A percentile compares a stretch with the other conserved stretches of the same genome.
Evolutionary conservation across 2,329 filamentous ascomycete species (phyloP).

Genomic region (Tricladium varicosporioides): DNA sequence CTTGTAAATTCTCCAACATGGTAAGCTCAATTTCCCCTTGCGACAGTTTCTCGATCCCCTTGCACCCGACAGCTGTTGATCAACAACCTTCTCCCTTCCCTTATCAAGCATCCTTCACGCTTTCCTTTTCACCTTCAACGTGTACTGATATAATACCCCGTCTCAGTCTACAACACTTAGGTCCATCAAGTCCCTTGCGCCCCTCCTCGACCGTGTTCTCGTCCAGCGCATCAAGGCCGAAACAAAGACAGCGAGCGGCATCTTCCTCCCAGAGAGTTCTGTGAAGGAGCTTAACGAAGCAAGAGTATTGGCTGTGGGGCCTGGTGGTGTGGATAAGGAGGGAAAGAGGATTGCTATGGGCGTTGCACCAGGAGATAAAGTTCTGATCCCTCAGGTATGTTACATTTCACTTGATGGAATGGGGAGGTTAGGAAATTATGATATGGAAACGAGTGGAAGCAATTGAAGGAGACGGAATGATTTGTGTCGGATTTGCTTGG

Average conservation of each 20-base stretch:
- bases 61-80: not conserved
- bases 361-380: slow-evolving; percentile 81
- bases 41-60: not conserved
- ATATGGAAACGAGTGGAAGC: not conserved
- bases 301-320: slow-evolving; percentile 92
- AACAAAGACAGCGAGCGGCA: slow-evolving; percentile 91
- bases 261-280: slow-evolving; percentile 95
- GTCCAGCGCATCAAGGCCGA: slow-evolving; percentile 98
- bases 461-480: no score
- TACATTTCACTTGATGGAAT: not conserved
- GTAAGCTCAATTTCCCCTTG: slow-evolving; percentile 11
- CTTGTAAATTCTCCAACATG: slow-evolving; percentile 21
- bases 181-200: slow-evolving; percentile 91
- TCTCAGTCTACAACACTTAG: slow-evolving; percentile 72
- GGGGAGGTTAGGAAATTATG: slow-evolving; percentile 2
- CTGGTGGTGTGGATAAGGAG: slow-evolving; percentile 81
- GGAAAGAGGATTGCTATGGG: slow-evolving; percentile 85
- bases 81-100: not conserved
- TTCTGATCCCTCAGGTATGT: slow-evolving; percentile 90
- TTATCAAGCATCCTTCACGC: not conserved
- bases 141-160: not conserved
- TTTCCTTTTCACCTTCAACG: not conserved
- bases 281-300: slow-evolving; percentile 99
- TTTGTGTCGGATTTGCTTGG: no score
- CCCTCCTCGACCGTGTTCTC: slow-evolving; percentile 95